A percentile compares a stretch with the other conserved stretches of the same genome.
These are phyloP conservation scores for Pestalotiopsis sp. DNA, from an alignment of 2,329 filamentous ascomycete species.

Conservation along the genomic window DNA sequence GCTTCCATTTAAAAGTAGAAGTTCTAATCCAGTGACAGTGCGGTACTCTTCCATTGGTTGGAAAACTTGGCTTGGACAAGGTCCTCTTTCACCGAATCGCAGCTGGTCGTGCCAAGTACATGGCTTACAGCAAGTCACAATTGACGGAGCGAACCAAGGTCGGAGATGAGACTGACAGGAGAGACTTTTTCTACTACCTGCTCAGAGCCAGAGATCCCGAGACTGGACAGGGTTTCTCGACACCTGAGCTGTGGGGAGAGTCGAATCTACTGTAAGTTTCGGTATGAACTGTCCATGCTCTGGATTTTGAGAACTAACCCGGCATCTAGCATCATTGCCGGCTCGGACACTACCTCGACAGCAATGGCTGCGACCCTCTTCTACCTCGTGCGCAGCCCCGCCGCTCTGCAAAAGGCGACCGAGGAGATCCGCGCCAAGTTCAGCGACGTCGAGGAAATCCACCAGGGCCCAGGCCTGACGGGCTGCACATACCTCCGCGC, in stretches of 20 bases:
- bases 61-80: constrained; percentile 66
- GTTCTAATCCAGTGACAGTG: constrained; percentile 45
- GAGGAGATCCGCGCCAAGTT: constrained; percentile 56
- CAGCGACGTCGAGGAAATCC: constrained; percentile 52
- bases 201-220: constrained; percentile 71
- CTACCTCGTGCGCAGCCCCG: constrained; percentile 57
- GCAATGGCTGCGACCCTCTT: constrained; percentile 64
- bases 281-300: background rate
- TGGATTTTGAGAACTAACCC: background rate
- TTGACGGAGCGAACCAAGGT: constrained; percentile 66
- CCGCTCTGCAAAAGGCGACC: constrained; percentile 45
- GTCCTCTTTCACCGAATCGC: constrained; percentile 68
- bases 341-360: constrained; percentile 71
- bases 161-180: constrained; percentile 65
- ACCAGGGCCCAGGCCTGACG: constrained; percentile 48
- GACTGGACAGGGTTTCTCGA: constrained; percentile 65
- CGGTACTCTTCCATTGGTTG: constrained; percentile 69
- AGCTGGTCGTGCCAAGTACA: constrained; percentile 66
- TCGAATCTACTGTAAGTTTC: constrained; percentile 61
- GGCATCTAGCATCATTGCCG: constrained; percentile 60
- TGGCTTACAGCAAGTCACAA: constrained; percentile 69
- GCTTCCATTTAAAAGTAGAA: background rate
- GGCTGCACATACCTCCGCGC: constrained; percentile 60
- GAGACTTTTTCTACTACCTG: constrained; percentile 76
- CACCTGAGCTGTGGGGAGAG: constrained; percentile 68